Percentiles rank a stretch among this genome's conserved stretches.
Conservation (phyloP, 2,329 filamentous ascomycete species). For the Xylariaceae sp. region DNA sequence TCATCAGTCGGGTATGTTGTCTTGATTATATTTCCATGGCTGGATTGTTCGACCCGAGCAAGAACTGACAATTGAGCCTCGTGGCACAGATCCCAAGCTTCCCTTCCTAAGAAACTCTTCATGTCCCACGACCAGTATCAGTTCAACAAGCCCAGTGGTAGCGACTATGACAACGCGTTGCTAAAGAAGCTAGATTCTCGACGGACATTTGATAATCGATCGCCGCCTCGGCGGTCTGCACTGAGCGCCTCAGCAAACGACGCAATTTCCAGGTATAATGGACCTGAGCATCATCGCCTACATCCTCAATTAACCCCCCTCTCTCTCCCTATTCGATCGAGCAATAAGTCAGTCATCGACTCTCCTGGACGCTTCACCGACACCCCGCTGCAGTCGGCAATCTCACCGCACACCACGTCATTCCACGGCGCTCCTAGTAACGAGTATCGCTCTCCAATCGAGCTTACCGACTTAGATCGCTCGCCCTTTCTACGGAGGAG, state of each 20-base stretch:
- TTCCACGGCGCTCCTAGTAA: conserved; percentile 43
- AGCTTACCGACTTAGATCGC: conserved; percentile 49
- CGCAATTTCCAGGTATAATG: conserved; percentile 39
- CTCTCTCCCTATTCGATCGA: conserved; percentile 50
- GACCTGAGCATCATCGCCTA: conserved; percentile 44
- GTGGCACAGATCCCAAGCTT: conserved; percentile 45
- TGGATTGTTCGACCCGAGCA: background rate
- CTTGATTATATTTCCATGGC: background rate
- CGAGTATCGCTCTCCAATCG: conserved; percentile 50
- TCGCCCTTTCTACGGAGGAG: conserved; percentile 51
- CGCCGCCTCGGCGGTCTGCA: conserved; percentile 47
- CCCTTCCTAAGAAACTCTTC: conserved; percentile 48
- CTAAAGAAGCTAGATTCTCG: conserved; percentile 59
- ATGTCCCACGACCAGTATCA: conserved; percentile 54
- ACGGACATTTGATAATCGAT: conserved; percentile 47
- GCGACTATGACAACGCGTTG: conserved; percentile 52
- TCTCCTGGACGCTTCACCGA: conserved; percentile 49
- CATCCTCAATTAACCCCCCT: conserved; percentile 43
- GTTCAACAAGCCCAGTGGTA: conserved; percentile 45
- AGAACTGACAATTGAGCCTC: conserved; percentile 25
- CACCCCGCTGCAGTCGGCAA: conserved; percentile 50
- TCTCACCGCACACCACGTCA: conserved; percentile 49
- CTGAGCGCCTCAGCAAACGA: conserved; percentile 48
- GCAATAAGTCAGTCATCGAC: conserved; percentile 46
- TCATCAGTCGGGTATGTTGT: conserved; percentile 34